Evolutionary conservation across 2,329 filamentous ascomycete species (phyloP).

Genomic region (Phialophora chinensis): DNA sequence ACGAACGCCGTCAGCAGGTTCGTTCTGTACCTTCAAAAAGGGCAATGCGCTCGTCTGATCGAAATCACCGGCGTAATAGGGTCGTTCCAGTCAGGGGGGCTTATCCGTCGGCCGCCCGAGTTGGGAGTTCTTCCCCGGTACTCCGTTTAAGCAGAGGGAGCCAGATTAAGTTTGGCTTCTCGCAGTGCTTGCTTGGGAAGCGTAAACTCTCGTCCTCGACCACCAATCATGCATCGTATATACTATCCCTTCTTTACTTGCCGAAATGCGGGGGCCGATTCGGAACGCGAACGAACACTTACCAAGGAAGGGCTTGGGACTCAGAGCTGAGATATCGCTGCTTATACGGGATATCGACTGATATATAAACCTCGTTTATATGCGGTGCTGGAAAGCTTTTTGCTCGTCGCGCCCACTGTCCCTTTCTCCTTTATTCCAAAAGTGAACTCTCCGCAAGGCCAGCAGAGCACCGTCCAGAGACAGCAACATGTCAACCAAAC

Average conservation of each 20-base stretch:
- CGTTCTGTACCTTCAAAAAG: not conserved
- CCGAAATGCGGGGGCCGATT: not conserved
- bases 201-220: not conserved
- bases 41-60: not conserved
- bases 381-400: not conserved
- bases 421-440: not conserved
- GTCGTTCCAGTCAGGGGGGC: not conserved
- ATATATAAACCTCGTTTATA: conserved; percentile 1
- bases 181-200: not conserved
- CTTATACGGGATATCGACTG: not conserved
- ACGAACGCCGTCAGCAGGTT: too few relatives aligned
- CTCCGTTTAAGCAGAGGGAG: not conserved
- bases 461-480: not conserved
- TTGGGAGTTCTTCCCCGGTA: not conserved
- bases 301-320: not conserved
- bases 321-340: not conserved
- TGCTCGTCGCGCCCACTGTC: not conserved
- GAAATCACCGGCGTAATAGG: too few relatives aligned
- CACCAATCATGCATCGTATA: not conserved
- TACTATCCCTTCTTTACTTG: not conserved
- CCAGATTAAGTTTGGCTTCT: not conserved
- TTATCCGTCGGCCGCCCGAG: not conserved
- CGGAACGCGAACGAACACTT: not conserved
- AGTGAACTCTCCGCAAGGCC: not conserved
- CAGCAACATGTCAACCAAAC: conserved; percentile 24